Conservation (phyloP, 352 stramenopile genomes). For the Aphanomyces cochlioides region DNA sequence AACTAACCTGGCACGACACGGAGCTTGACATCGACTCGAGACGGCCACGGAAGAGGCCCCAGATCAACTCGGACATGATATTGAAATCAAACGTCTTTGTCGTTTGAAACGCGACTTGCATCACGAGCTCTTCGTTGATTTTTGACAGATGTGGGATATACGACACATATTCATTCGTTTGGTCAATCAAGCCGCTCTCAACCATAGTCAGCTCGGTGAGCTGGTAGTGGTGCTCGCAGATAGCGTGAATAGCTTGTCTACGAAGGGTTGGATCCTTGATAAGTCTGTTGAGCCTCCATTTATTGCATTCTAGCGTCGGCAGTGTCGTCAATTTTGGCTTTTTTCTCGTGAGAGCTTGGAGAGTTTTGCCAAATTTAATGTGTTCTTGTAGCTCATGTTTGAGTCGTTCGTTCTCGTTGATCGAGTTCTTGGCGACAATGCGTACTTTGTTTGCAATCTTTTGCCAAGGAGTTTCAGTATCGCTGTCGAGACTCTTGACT, state of each 20-base stretch:
- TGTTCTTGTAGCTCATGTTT: constrained; percentile 19
- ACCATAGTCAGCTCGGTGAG: neutral
- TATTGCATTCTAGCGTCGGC: neutral
- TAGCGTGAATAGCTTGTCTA: neutral
- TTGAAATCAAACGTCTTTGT: neutral
- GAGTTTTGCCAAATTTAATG: constrained; percentile 21
- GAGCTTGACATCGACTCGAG: neutral
- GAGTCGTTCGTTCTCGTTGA: constrained; percentile 22
- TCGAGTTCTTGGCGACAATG: neutral
- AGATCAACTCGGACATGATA: neutral
- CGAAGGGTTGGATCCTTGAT: constrained; percentile 16
- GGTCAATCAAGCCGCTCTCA: constrained; percentile 5
- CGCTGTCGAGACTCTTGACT: neutral
- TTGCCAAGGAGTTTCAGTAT: constrained; percentile 9
- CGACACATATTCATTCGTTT: neutral
- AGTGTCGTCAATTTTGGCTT: constrained; percentile 2
- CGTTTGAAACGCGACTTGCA: neutral
- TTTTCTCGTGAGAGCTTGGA: constrained; percentile 15
- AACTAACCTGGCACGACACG: neutral
- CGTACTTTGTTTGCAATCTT: constrained; percentile 7
- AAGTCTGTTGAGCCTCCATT: neutral
- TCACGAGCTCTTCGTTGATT: neutral
- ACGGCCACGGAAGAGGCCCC: neutral
- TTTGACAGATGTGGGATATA: neutral
- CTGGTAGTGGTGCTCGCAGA: constrained; percentile 7